Evolutionary conservation across 2,329 filamentous ascomycete genomes (phyloP), one percentile per base, ranked within the genome.

Genomic region (Chaetothyriales sp.): DNA sequence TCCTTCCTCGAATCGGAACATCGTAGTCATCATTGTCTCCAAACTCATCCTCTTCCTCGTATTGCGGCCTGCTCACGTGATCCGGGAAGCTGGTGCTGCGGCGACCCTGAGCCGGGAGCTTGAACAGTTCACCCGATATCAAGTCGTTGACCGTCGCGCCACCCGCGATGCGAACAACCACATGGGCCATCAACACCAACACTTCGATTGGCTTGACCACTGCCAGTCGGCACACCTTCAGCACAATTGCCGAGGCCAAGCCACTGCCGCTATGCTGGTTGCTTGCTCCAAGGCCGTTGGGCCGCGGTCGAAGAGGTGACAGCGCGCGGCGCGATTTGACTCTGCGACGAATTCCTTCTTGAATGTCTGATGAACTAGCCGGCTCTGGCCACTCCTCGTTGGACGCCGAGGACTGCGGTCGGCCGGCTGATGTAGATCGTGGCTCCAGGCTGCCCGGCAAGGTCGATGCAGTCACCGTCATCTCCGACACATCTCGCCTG

Each of bases 141-240:
- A 64, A 50, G 52, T 65, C 56, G 60, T 60, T 51, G 61, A 63
- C 43, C 20, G 67, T 65, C 5, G 66, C 66, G 3, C 73, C 73
- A 46, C 68, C 68, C 1, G 82, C 77, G 56, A 95, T 87, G 56
- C 79, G 81, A 0, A 85, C 82, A 0, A 89, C 86, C 52, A 95
- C 86, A 51, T 81, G 81, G 4, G 95, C 76, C 75, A 95, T 89
- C 43, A 94, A 72, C 22, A 80, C 75, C 37, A 94, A 77, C 1
- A 94, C 76, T 60, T 89, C 81, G 33, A 83, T 78, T 0, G 89
- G 88, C n/a, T 88, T 88, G 0, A 85, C 81, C 13, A 95, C 70
- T 3, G 94, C 75, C 28, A 92, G 76, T 49, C 86, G 81, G 56
- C 79, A 82, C 0, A 88, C 89, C 67, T 86, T 89, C 51, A 83